These are phyloP conservation scores for Kitagawia praeruptora DNA, from an alignment of 129 eudicot genomes.

Conservation along the genomic window DNA sequence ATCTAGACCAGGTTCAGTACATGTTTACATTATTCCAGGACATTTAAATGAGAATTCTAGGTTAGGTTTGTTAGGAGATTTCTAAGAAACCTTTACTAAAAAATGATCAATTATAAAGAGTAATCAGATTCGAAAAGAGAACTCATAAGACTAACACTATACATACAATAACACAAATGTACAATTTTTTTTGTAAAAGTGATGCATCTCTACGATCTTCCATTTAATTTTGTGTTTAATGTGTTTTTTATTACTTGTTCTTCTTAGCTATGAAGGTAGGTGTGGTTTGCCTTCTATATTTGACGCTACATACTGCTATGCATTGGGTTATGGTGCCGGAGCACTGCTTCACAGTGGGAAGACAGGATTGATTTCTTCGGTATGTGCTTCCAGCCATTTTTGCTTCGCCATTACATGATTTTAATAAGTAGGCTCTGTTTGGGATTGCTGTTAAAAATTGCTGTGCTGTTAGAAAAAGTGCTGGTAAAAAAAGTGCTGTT, in stretches of 20 bases:
- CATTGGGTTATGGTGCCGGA: constrained; percentile 98
- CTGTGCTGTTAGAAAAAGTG: too few relatives aligned
- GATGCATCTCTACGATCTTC: background rate
- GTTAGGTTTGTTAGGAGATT: background rate
- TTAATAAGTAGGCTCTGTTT: too few relatives aligned
- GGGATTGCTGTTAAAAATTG: too few relatives aligned
- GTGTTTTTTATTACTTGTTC: constrained; percentile 10
- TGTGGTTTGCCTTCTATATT: constrained; percentile 98
- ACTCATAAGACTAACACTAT: background rate
- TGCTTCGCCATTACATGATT: too few relatives aligned
- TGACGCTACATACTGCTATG: constrained; percentile 91
- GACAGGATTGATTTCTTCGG: constrained; percentile 93
- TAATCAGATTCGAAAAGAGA: too few relatives aligned
- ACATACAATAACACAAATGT: too few relatives aligned
- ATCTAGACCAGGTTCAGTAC: constrained; percentile 31
- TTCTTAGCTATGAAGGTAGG: constrained; percentile 78
- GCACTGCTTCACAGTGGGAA: constrained; percentile 89
- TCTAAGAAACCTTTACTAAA: background rate
- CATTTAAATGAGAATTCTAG: background rate
- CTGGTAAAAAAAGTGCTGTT: too few relatives aligned
- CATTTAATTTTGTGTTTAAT: background rate
- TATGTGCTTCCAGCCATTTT: too few relatives aligned
- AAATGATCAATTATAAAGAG: too few relatives aligned
- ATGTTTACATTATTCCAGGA: background rate
- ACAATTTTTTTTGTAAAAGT: too few relatives aligned